Percentiles rank a stretch among this genome's conserved stretches.
These are phyloP conservation scores for Zopfia rhizophila DNA, from an alignment of 2,329 filamentous ascomycete species.

Conservation along the genomic window DNA sequence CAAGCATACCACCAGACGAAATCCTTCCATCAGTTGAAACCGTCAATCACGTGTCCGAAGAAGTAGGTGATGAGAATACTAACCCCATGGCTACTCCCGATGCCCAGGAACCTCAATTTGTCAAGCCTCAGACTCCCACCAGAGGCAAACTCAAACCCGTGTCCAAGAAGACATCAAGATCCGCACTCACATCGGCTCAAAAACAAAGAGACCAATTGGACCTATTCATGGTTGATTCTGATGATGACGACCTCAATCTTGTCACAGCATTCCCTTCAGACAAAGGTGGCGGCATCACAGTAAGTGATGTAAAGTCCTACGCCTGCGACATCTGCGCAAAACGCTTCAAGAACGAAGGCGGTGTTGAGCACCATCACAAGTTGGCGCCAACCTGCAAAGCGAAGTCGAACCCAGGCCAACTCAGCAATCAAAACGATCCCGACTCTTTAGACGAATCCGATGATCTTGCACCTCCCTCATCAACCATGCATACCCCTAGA, in stretches of 20 bases:
- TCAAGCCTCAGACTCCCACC: neutral
- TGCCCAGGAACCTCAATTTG: neutral
- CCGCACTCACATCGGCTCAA: neutral
- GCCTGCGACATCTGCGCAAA: slow-evolving; percentile 18
- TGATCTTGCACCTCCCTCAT: slow-evolving; percentile 14
- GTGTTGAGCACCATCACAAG: slow-evolving; percentile 13
- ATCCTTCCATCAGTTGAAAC: slow-evolving; percentile 9
- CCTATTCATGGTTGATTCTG: slow-evolving; percentile 15
- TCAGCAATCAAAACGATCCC: slow-evolving; percentile 3
- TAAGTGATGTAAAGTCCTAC: neutral
- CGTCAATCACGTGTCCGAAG: neutral
- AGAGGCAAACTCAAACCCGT: slow-evolving; percentile 6
- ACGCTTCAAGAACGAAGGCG: slow-evolving; percentile 11
- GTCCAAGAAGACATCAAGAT: slow-evolving; percentile 2
- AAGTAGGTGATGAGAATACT: slow-evolving; percentile 2
- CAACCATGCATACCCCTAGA: slow-evolving; percentile 3
- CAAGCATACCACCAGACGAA: slow-evolving; percentile 12
- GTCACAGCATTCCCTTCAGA: slow-evolving; percentile 11
- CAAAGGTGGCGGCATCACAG: slow-evolving; percentile 7
- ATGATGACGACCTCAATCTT: slow-evolving; percentile 18
- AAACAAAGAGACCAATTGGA: neutral
- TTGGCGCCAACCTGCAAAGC: neutral
- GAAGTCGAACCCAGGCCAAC: slow-evolving; percentile 4
- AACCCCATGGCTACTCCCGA: neutral
- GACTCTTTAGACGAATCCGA: neutral